phyloP scores from a whole-genome alignment of 2,329 filamentous ascomycete genomes.

The Clonostachys byssicola region DNA sequence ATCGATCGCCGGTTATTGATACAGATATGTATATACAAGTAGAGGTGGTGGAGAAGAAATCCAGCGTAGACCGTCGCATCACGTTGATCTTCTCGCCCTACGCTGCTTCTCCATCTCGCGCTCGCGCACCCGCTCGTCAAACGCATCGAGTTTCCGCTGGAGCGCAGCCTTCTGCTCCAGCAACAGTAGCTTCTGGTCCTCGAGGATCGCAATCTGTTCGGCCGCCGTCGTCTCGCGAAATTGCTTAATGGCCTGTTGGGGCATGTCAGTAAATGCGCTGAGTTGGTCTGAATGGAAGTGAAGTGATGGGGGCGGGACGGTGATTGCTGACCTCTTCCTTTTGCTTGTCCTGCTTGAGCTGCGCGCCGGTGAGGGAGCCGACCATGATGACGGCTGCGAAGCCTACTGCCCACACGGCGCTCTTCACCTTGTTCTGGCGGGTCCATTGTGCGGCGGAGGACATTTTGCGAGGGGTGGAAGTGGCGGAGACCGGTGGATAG shows the following conservation, averaged over 20 bases:
- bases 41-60: too few species aligned
- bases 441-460: not conserved
- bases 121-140: slow-evolving; percentile 31
- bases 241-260: slow-evolving; percentile 13
- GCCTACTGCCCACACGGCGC: slow-evolving; percentile 26
- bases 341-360: slow-evolving; percentile 42
- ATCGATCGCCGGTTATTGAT: too few species aligned
- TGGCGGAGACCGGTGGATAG: not conserved
- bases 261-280: not conserved
- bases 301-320: not conserved
- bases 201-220: slow-evolving; percentile 39
- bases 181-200: slow-evolving; percentile 33
- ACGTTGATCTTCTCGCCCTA: slow-evolving; percentile 1
- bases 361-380: slow-evolving; percentile 42
- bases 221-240: slow-evolving; percentile 31
- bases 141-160: slow-evolving; percentile 34
- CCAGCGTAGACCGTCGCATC: not conserved
- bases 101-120: slow-evolving; percentile 20
- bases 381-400: slow-evolving; percentile 41
- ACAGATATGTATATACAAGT: too few species aligned
- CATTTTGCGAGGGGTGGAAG: too few species aligned
- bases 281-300: too few species aligned
- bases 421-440: slow-evolving; percentile 1
- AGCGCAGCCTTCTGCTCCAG: slow-evolving; percentile 29
- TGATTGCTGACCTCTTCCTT: slow-evolving; percentile 30